These are phyloP conservation scores for Crucihimalaya himalaica DNA, from an alignment of 345 rosid genomes.

Conservation along the genomic window DNA sequence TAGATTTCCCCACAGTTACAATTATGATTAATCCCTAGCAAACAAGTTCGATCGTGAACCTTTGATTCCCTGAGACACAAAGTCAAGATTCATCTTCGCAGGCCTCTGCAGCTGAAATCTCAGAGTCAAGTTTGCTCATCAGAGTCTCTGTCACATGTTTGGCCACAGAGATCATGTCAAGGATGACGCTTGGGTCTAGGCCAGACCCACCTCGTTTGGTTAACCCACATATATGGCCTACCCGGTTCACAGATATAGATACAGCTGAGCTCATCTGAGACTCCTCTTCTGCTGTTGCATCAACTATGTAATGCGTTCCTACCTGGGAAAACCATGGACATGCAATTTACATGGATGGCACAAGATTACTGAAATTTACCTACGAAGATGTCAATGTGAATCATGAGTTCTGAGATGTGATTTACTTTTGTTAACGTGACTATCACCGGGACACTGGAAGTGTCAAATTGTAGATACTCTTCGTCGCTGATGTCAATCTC, in stretches of 20 bases:
- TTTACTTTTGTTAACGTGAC: slow-evolving; percentile 80
- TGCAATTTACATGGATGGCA: background rate
- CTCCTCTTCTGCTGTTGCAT: slow-evolving; percentile 92
- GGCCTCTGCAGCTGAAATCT: slow-evolving; percentile 78
- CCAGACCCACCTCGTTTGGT: slow-evolving; percentile 82
- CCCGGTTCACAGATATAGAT: slow-evolving; percentile 68
- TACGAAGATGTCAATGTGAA: background rate
- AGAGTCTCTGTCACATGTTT: slow-evolving; percentile 64
- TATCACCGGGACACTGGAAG: slow-evolving; percentile 70
- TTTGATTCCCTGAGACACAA: background rate
- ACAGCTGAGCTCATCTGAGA: slow-evolving; percentile 95
- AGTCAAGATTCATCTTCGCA: slow-evolving; percentile 32
- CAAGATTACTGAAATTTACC: background rate
- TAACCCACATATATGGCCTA: slow-evolving; percentile 78
- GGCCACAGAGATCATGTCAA: slow-evolving; percentile 87
- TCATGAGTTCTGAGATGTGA: background rate
- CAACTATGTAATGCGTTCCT: slow-evolving; percentile 72
- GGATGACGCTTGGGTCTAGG: slow-evolving; percentile 77
- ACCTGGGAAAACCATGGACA: slow-evolving; percentile 47
- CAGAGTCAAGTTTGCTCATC: slow-evolving; percentile 65
- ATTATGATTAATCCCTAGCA: background rate
- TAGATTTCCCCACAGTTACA: slow-evolving; percentile 7
- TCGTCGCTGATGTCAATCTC: slow-evolving; percentile 93
- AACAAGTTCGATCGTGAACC: background rate
- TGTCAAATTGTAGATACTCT: slow-evolving; percentile 85